phyloP scores from a whole-genome alignment of 2,329 filamentous ascomycete genomes.

The Dactylellina cionopaga region DNA sequence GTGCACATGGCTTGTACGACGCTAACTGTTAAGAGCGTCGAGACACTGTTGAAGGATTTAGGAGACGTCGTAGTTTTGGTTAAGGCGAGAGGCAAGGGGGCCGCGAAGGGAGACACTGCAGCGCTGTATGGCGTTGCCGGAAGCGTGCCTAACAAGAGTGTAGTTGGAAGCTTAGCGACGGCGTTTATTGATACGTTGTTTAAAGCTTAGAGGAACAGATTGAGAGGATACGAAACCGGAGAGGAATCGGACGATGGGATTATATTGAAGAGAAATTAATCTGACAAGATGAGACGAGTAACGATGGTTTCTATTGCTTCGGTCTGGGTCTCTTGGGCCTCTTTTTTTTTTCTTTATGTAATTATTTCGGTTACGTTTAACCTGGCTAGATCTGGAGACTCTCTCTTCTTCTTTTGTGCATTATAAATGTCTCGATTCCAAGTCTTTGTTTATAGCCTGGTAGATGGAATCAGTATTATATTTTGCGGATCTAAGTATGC shows the following conservation, averaged over 20 bases:
- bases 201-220: constrained; percentile 71
- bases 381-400: too few species aligned
- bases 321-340: too few species aligned
- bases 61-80: constrained; percentile 71
- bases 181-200: constrained; percentile 94
- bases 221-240: not conserved
- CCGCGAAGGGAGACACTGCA: constrained; percentile 78
- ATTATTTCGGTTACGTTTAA: too few species aligned
- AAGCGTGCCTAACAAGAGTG: constrained; percentile 91
- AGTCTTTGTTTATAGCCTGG: too few species aligned
- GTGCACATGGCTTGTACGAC: constrained; percentile 94
- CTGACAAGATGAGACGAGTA: too few species aligned
- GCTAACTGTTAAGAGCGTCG: constrained; percentile 82
- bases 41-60: constrained; percentile 79
- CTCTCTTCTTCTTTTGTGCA: too few species aligned
- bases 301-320: too few species aligned
- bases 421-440: too few species aligned
- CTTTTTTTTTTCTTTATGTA: too few species aligned
- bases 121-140: constrained; percentile 95
- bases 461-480: too few species aligned
- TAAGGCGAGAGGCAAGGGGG: constrained; percentile 73
- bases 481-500: too few species aligned
- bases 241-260: not conserved
- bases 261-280: too few species aligned
- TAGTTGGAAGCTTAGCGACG: constrained; percentile 87